These are phyloP conservation scores for Croton laevigatus DNA, from an alignment of 441 rosid species.

Conservation along the genomic window DNA sequence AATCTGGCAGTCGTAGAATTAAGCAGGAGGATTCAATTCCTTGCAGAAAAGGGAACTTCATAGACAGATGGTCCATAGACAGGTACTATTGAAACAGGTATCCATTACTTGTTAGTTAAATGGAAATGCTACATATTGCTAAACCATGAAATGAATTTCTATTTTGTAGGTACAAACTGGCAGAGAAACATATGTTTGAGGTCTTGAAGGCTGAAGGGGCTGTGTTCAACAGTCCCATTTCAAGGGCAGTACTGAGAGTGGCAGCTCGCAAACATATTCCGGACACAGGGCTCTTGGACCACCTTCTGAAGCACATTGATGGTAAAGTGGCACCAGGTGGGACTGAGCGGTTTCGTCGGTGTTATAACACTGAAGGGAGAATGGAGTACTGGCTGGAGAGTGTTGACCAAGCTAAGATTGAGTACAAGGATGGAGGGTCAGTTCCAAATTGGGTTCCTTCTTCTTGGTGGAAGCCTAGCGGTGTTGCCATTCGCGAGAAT, in stretches of 20 bases:
- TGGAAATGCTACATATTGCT: conserved; percentile 4
- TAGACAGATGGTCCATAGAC: conserved; percentile 64
- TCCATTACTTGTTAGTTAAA: not conserved
- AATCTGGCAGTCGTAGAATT: conserved; percentile 22
- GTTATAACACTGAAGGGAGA: conserved; percentile 68
- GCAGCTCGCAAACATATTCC: conserved; percentile 70
- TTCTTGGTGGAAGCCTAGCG: conserved; percentile 51
- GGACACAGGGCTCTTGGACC: conserved; percentile 94
- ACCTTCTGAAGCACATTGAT: conserved; percentile 78
- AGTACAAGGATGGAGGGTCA: conserved; percentile 57
- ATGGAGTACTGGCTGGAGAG: conserved; percentile 93
- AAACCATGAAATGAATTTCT: conserved; percentile 13
- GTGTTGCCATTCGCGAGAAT: conserved; percentile 39
- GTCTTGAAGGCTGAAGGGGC: conserved; percentile 75
- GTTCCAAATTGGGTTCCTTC: conserved; percentile 60
- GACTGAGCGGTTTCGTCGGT: conserved; percentile 73
- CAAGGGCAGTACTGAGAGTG: conserved; percentile 53
- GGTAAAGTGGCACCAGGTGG: conserved; percentile 88
- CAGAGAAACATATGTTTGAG: conserved; percentile 57
- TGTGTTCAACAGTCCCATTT: conserved; percentile 55
- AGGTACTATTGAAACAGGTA: conserved; percentile 38
- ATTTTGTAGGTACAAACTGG: conserved; percentile 56
- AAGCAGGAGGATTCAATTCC: conserved; percentile 28
- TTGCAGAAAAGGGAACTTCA: conserved; percentile 16
- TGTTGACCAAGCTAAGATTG: conserved; percentile 59